Percentiles rank a stretch among this genome's conserved stretches.
Evolutionary conservation across 2,329 filamentous ascomycete genomes (phyloP).

Genomic region (Fusarium staphyleae): DNA sequence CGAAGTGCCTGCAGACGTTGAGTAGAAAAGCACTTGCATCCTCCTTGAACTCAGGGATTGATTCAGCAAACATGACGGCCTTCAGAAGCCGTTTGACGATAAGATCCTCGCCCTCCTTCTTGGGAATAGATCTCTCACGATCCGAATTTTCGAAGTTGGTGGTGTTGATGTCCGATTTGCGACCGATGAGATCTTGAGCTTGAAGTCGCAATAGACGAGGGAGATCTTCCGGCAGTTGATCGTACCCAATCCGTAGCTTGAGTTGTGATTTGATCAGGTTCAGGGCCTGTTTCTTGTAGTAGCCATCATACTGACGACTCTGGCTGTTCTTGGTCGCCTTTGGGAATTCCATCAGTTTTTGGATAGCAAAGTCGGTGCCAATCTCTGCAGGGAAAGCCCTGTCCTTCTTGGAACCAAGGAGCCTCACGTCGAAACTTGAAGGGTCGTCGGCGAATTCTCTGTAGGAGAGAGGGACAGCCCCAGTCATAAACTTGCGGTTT

Average conservation of each 20-base stretch:
- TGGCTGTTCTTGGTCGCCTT: constrained; percentile 63
- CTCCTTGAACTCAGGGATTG: constrained; percentile 78
- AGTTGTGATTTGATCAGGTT: constrained; percentile 86
- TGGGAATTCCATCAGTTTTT: constrained; percentile 82
- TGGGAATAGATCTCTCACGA: constrained; percentile 80
- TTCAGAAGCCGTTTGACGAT: constrained; percentile 87
- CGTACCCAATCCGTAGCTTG: constrained; percentile 87
- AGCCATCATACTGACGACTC: constrained; percentile 72
- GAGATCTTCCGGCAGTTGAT: constrained; percentile 89
- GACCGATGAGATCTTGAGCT: constrained; percentile 80
- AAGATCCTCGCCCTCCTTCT: constrained; percentile 84
- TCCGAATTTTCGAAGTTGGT: constrained; percentile 78
- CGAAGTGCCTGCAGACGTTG: constrained; percentile 88
- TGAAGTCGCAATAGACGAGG: constrained; percentile 84
- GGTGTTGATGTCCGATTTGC: constrained; percentile 74
- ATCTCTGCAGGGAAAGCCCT: constrained; percentile 86
- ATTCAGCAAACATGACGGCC: constrained; percentile 84
- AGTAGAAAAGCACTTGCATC: constrained; percentile 78
- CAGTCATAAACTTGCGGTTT: constrained; percentile 94
- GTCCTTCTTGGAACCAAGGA: constrained; percentile 89
- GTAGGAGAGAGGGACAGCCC: constrained; percentile 83
- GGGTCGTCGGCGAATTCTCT: constrained; percentile 87
- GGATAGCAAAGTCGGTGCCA: constrained; percentile 87
- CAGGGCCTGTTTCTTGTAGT: constrained; percentile 93
- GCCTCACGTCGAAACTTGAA: constrained; percentile 84